Percentiles rank a stretch among this genome's conserved stretches.
These are phyloP conservation scores for Colletotrichum zoysiae DNA, from an alignment of 2,329 filamentous ascomycete genomes.

Conservation along the genomic window DNA sequence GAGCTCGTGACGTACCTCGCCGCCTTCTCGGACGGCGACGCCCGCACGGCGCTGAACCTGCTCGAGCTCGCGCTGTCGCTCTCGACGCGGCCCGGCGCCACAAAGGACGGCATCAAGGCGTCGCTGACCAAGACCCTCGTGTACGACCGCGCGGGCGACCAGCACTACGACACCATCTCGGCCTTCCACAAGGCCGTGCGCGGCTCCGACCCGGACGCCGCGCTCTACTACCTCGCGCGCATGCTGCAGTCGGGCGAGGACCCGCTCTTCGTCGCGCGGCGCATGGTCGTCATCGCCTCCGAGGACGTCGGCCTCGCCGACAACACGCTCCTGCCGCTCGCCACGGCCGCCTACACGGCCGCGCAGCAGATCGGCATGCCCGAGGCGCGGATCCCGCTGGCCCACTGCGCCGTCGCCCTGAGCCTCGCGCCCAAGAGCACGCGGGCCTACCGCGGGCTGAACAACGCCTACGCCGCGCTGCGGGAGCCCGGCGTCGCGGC, in stretches of 20 bases:
- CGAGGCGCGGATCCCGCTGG: constrained; percentile 91
- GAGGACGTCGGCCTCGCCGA: constrained; percentile 95
- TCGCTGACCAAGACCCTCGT: constrained; percentile 92
- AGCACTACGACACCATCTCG: constrained; percentile 97
- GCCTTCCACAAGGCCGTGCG: constrained; percentile 97
- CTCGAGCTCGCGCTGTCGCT: constrained; percentile 90
- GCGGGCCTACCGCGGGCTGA: constrained; percentile 83
- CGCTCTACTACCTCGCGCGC: constrained; percentile 92
- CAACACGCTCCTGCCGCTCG: constrained; percentile 83
- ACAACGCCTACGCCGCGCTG: constrained; percentile 83
- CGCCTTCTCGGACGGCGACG: constrained; percentile 91
- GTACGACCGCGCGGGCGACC: constrained; percentile 94
- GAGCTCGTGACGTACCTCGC: constrained; percentile 86
- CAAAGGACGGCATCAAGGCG: constrained; percentile 81
- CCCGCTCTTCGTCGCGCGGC: constrained; percentile 89
- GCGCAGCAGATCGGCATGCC: constrained; percentile 95
- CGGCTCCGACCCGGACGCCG: constrained; percentile 86
- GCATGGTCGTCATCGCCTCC: constrained; percentile 93
- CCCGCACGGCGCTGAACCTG: constrained; percentile 90
- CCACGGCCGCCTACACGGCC: constrained; percentile 87
- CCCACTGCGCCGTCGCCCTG: constrained; percentile 87
- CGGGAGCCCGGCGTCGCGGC: constrained; percentile 86
- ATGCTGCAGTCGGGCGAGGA: constrained; percentile 98
- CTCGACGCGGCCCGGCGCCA: constrained; percentile 72
- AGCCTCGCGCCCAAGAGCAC: constrained; percentile 88